Evolutionary conservation across 2,329 filamentous ascomycete species (phyloP).

Genomic region (Metarhizium brunneum): DNA sequence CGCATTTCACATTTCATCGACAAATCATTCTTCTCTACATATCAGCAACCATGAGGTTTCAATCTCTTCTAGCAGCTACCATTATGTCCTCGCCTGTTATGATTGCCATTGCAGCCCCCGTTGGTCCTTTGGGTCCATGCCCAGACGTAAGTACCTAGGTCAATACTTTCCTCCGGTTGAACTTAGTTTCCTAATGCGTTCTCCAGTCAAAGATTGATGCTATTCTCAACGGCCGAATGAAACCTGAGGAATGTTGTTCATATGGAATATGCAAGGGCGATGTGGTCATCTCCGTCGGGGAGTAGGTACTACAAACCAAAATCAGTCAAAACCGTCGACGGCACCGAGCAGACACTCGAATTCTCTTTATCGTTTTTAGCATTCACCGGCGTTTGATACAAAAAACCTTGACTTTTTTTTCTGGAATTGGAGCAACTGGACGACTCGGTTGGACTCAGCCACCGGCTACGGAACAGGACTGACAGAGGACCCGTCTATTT

Average conservation of each 20-base stretch:
- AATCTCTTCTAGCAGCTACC: neutral
- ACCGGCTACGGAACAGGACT: neutral
- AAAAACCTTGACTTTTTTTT: neutral
- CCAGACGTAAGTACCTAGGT: slow-evolving; percentile 17
- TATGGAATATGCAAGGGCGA: slow-evolving; percentile 40
- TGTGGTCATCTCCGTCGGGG: slow-evolving; percentile 31
- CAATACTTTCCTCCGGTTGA: neutral
- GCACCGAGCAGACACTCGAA: neutral
- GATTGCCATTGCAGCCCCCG: slow-evolving; percentile 14
- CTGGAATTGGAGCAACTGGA: too few species aligned
- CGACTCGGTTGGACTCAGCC: too few species aligned
- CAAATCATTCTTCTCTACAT: neutral
- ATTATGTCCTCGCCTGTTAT: slow-evolving; percentile 10
- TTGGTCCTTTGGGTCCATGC: slow-evolving; percentile 25
- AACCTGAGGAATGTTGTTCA: slow-evolving; percentile 43
- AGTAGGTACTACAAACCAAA: slow-evolving; percentile 5
- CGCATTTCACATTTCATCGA: neutral
- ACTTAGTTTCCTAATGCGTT: neutral
- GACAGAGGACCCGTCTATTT: neutral
- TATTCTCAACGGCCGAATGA: slow-evolving; percentile 38
- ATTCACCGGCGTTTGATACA: neutral
- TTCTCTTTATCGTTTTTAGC: neutral
- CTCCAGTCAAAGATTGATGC: slow-evolving; percentile 24
- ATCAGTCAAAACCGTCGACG: neutral
- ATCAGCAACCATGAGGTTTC: slow-evolving; percentile 5